phyloP scores from a whole-genome alignment of 768 basidiomycete species.

The Rhodocollybia butyracea region DNA sequence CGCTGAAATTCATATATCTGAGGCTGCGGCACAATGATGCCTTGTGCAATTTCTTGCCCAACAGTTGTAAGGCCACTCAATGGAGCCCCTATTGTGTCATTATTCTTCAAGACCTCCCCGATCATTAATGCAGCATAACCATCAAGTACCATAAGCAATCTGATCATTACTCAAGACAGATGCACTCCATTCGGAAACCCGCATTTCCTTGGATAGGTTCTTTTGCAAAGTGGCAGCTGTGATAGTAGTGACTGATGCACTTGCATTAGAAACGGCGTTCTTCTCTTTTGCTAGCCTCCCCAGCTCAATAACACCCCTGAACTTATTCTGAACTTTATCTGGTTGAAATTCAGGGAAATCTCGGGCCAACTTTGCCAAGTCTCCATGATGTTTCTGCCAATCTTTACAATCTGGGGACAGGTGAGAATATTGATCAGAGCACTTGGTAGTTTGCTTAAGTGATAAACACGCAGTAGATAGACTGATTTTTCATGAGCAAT shows the following conservation, averaged over 20 bases:
- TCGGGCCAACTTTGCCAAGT: constrained; percentile 12
- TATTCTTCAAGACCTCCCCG: constrained; percentile 10
- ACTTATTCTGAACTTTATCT: neutral
- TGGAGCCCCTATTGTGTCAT: constrained; percentile 8
- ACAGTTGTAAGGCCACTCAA: constrained; percentile 10
- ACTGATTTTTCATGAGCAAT: constrained; percentile 8
- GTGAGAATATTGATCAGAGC: constrained; percentile 7
- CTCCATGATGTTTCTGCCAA: constrained; percentile 13
- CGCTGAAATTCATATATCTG: neutral
- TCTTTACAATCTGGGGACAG: constrained; percentile 9
- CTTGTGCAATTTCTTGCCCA: constrained; percentile 14
- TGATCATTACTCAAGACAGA: neutral
- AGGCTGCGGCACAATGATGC: constrained; percentile 10
- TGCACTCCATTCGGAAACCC: constrained; percentile 7
- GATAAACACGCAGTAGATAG: constrained; percentile 3
- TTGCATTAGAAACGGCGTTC: constrained; percentile 10
- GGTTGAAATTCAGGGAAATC: constrained; percentile 14
- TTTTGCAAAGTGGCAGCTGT: constrained; percentile 8
- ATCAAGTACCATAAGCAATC: constrained; percentile 15
- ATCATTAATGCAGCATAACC: constrained; percentile 7
- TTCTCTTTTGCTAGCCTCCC: constrained; percentile 12
- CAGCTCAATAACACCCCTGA: constrained; percentile 10
- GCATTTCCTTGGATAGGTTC: constrained; percentile 8
- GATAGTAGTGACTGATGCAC: constrained; percentile 14
- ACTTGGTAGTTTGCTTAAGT: constrained; percentile 10